Evolutionary conservation across 179 eudicot genomes (phyloP).

Genomic region (Spinacia oleracea): DNA sequence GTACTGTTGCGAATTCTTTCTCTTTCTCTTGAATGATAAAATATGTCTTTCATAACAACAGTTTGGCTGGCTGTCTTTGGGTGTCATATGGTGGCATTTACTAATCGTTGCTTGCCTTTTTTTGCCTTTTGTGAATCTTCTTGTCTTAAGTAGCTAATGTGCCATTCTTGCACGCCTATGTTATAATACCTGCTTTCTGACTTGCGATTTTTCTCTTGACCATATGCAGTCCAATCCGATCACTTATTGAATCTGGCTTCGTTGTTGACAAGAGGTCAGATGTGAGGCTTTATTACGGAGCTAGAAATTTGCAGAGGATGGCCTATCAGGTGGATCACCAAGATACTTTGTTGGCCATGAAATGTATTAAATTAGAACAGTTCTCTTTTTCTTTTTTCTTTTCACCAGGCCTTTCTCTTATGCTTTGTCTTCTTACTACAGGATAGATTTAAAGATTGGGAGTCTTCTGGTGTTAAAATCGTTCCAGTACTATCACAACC

Average conservation of each 20-base stretch:
- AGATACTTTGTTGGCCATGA: slow-evolving; percentile 4
- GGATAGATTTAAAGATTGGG: slow-evolving; percentile 93
- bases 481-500: slow-evolving; percentile 91
- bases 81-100: background rate
- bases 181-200: background rate
- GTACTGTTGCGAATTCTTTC: background rate
- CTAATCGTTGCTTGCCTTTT: background rate
- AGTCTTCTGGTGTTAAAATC: slow-evolving; percentile 75
- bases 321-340: slow-evolving; percentile 82
- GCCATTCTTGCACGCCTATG: background rate
- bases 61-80: background rate
- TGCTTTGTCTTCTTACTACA: slow-evolving; percentile 24
- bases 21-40: background rate
- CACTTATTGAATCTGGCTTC: slow-evolving; percentile 88
- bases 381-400: background rate
- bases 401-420: slow-evolving; percentile 1
- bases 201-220: slow-evolving; percentile 14
- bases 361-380: background rate
- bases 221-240: slow-evolving; percentile 79
- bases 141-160: background rate
- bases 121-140: background rate
- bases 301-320: slow-evolving; percentile 87
- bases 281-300: slow-evolving; percentile 94
- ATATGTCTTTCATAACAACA: background rate
- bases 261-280: slow-evolving; percentile 74